Conservation (phyloP, 2,329 filamentous ascomycete species). For the Nemania abortiva region DNA sequence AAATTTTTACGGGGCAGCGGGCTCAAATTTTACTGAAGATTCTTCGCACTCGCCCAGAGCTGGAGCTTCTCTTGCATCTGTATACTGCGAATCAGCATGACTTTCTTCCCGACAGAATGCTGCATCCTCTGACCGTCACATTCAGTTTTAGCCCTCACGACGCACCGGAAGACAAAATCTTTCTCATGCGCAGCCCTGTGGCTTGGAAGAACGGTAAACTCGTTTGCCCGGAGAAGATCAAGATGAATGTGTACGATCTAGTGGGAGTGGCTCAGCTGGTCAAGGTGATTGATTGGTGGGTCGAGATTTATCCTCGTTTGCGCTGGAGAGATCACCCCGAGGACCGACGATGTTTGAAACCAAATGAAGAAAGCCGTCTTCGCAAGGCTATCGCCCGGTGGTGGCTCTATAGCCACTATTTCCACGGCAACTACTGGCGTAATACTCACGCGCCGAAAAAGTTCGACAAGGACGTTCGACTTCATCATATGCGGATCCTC, state of each 20-base stretch:
- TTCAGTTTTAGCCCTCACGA: conserved; percentile 37
- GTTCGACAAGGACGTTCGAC: conserved; percentile 45
- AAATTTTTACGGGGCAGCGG: conserved; percentile 58
- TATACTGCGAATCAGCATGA: conserved; percentile 57
- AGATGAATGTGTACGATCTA: conserved; percentile 46
- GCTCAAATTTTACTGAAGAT: conserved; percentile 58
- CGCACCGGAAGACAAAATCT: conserved; percentile 34
- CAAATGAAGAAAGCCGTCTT: conserved; percentile 60
- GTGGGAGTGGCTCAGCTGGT: conserved; percentile 50
- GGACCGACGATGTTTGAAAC: conserved; percentile 58
- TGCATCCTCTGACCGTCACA: conserved; percentile 46
- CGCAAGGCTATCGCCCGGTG: conserved; percentile 65
- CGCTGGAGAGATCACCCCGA: conserved; percentile 61
- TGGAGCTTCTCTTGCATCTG: conserved; percentile 61
- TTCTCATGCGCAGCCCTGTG: conserved; percentile 38
- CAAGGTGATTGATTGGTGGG: conserved; percentile 56
- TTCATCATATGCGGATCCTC: conserved; percentile 47
- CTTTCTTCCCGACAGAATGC: conserved; percentile 42
- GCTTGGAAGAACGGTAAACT: conserved; percentile 41
- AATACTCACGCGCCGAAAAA: conserved; percentile 36
- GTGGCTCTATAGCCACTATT: conserved; percentile 67
- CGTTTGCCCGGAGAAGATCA: conserved; percentile 43
- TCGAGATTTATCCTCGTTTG: conserved; percentile 55
- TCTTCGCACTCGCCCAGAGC: conserved; percentile 56
- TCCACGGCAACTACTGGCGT: conserved; percentile 60